Percentiles rank a stretch among this genome's conserved stretches.
phyloP scores from a whole-genome alignment of 2,329 filamentous ascomycete species.

The Truncatella angustata region DNA sequence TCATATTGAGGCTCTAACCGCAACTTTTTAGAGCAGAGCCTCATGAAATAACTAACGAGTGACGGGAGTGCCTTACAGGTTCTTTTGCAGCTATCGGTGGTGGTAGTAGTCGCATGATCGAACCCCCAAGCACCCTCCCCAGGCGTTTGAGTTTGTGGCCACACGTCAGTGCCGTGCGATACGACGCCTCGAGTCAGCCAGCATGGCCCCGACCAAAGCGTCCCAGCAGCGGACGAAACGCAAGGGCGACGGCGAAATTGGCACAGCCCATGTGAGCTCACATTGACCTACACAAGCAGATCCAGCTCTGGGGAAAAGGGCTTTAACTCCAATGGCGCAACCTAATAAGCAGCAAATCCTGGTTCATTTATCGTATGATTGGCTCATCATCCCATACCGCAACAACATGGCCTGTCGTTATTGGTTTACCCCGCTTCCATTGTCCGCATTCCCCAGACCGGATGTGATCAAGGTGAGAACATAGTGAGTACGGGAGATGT shows the following conservation, averaged over 20 bases:
- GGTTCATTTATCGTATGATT: slow-evolving; percentile 23
- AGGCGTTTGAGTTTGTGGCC: slow-evolving; percentile 5
- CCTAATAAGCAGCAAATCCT: slow-evolving; percentile 18
- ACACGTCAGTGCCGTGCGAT: not conserved
- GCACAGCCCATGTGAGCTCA: slow-evolving; percentile 1
- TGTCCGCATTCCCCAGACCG: slow-evolving; percentile 17
- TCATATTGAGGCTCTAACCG: not conserved
- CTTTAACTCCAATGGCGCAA: slow-evolving; percentile 1
- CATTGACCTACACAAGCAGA: slow-evolving; percentile 2
- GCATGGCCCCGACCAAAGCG: not conserved
- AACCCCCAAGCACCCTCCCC: not conserved
- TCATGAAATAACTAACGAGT: not conserved
- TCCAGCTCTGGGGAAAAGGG: slow-evolving; percentile 2
- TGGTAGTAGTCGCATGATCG: too few relatives aligned
- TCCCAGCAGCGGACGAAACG: not conserved
- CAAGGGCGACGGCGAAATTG: slow-evolving; percentile 8
- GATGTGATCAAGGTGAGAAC: slow-evolving; percentile 6
- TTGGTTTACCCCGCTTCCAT: slow-evolving; percentile 30
- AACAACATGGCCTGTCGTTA: slow-evolving; percentile 17
- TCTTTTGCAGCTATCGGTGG: not conserved
- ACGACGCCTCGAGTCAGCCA: slow-evolving; percentile 1
- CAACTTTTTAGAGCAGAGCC: not conserved
- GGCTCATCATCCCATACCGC: slow-evolving; percentile 19
- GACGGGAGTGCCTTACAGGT: slow-evolving; percentile 6
- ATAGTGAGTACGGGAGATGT: slow-evolving; percentile 2